Evolutionary conservation across 306 rosid genomes (phyloP).

Genomic region (Medicago lupulina): DNA sequence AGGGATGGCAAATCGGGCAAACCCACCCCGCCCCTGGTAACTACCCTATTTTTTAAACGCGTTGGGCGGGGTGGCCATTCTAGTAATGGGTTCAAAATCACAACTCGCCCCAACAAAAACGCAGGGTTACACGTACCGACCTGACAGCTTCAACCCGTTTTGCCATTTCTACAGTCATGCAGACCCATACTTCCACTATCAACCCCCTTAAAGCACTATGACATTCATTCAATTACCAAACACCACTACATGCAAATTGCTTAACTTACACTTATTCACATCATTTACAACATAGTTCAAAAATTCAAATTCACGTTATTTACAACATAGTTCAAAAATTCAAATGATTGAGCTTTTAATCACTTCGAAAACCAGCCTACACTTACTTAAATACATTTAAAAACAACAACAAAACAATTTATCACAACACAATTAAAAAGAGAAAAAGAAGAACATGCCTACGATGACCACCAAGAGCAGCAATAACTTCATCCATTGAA

Average conservation of each 20-base stretch:
- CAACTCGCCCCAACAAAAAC: too few species aligned
- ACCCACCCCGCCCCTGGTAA: too few species aligned
- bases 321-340: not conserved
- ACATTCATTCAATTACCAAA: not conserved
- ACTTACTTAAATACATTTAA: not conserved
- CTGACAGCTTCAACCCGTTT: too few species aligned
- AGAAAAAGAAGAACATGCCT: conserved; percentile 71
- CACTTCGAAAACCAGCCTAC: not conserved
- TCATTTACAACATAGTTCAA: not conserved
- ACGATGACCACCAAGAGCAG: conserved; percentile 76
- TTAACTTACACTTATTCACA: not conserved
- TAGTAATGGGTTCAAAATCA: too few species aligned
- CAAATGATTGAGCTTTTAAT: not conserved
- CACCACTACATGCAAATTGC: conserved; percentile 1
- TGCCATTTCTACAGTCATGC: not conserved
- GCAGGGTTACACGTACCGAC: too few species aligned
- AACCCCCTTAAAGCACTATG: not conserved
- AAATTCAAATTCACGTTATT: not conserved
- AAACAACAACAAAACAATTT: not conserved
- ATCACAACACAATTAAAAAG: not conserved
- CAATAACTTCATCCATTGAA: conserved; percentile 81
- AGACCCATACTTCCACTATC: not conserved
- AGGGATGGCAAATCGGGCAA: too few species aligned
- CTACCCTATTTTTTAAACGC: too few species aligned
- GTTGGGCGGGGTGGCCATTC: too few species aligned